Conservation (phyloP, 768 basidiomycete species). For the Auricularia heimuer region DNA sequence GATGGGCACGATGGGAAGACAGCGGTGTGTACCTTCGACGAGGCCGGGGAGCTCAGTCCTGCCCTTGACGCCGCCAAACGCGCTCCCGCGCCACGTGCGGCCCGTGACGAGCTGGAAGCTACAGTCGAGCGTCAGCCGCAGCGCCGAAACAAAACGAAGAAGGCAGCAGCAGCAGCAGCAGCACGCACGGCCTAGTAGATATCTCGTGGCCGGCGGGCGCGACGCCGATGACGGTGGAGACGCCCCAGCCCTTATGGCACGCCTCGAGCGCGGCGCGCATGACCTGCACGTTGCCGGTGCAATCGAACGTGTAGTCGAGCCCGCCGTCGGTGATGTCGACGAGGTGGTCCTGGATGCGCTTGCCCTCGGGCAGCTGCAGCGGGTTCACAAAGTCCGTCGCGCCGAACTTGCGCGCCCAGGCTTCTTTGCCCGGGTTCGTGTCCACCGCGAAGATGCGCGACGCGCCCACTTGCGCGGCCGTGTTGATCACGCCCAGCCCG, state of each 20-base stretch:
- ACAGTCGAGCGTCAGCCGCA: too few species aligned
- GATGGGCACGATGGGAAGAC: neutral
- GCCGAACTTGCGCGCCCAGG: slow-evolving; percentile 87
- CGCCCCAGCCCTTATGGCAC: slow-evolving; percentile 99
- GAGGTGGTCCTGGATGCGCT: slow-evolving; percentile 80
- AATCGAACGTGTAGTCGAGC: slow-evolving; percentile 93
- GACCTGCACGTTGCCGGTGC: slow-evolving; percentile 88
- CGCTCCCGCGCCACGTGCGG: slow-evolving; percentile 87
- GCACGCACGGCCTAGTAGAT: slow-evolving; percentile 68
- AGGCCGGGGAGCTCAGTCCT: slow-evolving; percentile 91
- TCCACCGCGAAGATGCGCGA: slow-evolving; percentile 89
- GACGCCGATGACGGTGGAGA: slow-evolving; percentile 91
- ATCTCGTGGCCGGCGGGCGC: slow-evolving; percentile 96
- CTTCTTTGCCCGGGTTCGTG: slow-evolving; percentile 74
- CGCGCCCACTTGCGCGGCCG: slow-evolving; percentile 66
- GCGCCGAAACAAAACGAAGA: neutral
- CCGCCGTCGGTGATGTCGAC: slow-evolving; percentile 94
- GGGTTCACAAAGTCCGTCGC: slow-evolving; percentile 95
- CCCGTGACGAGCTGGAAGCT: slow-evolving; percentile 66
- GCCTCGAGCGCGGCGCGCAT: slow-evolving; percentile 95
- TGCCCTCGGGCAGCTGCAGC: slow-evolving; percentile 56
- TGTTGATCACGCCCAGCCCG: slow-evolving; percentile 85
- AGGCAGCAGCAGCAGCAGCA: slow-evolving; percentile 13
- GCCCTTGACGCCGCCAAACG: slow-evolving; percentile 98
- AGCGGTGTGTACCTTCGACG: slow-evolving; percentile 57